Evolutionary conservation across 306 rosid species (phyloP).

Genomic region (Cucurbita argyrosperma): DNA sequence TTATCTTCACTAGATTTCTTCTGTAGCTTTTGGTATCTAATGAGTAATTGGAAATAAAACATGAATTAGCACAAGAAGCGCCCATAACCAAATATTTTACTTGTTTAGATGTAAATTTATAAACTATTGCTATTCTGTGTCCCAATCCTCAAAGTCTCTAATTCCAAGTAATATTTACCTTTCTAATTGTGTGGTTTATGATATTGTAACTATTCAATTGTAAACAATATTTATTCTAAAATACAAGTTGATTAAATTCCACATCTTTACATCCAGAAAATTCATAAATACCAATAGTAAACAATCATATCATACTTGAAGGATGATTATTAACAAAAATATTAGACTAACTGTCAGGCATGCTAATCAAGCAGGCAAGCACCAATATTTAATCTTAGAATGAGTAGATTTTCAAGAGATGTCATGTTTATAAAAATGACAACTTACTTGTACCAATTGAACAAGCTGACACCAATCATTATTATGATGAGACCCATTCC

Average conservation of each 20-base stretch:
- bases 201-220: not conserved
- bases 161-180: not conserved
- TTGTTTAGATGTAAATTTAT: not conserved
- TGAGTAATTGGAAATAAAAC: not conserved
- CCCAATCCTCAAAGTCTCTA: not conserved
- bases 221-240: not conserved
- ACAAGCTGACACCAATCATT: constrained; percentile 81
- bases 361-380: not conserved
- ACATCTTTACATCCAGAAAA: not conserved
- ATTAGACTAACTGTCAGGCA: not conserved
- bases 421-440: constrained; percentile 1
- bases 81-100: not conserved
- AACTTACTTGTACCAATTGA: constrained; percentile 97
- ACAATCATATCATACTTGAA: not conserved
- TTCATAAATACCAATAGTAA: not conserved
- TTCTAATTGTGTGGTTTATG: not conserved
- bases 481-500: constrained; percentile 70
- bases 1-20: constrained; percentile 26
- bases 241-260: not conserved
- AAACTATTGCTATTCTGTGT: not conserved
- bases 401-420: not conserved
- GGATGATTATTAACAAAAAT: not conserved
- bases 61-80: not conserved
- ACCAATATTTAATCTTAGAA: not conserved
- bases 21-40: constrained; percentile 68